Evolutionary conservation across 164 flowering plant species (phyloP), one percentile per base, ranked within the genome.

Genomic region (Stephania japonica): DNA sequence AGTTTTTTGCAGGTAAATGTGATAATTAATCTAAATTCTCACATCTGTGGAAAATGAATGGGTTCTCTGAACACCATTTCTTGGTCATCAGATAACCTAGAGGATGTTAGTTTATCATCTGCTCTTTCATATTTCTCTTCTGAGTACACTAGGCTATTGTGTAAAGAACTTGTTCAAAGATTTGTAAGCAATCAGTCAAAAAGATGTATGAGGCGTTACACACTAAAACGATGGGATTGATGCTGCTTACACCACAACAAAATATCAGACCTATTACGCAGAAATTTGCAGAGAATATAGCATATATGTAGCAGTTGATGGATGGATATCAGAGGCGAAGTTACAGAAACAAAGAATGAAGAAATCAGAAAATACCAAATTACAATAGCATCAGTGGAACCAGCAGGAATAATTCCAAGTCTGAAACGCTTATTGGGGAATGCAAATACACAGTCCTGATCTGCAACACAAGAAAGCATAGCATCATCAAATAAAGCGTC

Each of bases 381-480:
- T 73, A 87, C 97, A 77, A 91, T 87, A 43, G 99, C 97, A 87
- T 94, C 99, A 74, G 99, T 94, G 81, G 99, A 94, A 74, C 99
- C 99, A 16, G 99, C 88, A 75, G 99, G 99, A 76, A 94, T 94
- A 69, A 94, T 83, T 75, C 99, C 99, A 64, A 94, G 80, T 80
- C 94, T 84, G 80, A 92, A 87, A 75, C 70, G 67, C 72, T 80
- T 84, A 80, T 82, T 81, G 13, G 86, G 90, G 73, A 88, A 53
- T 27, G 83, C 53, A 78, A 85, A 85, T 25, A 77, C 78, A 38
- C 81, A 38, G 78, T 78, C 86, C 73, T 80, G 77, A 78, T 79
- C 91, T 84, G 85, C 79, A 56, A 77, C 69, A 78, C 75, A 78
- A 62, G 56, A 78, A 61, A 43, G 70, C 26, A 71, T 44, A n/a